A percentile compares a stretch with the other conserved stretches of the same genome.
These are phyloP conservation scores for Cystofilobasidium ferigula DNA, from an alignment of 768 basidiomycete species.

Conservation along the genomic window DNA sequence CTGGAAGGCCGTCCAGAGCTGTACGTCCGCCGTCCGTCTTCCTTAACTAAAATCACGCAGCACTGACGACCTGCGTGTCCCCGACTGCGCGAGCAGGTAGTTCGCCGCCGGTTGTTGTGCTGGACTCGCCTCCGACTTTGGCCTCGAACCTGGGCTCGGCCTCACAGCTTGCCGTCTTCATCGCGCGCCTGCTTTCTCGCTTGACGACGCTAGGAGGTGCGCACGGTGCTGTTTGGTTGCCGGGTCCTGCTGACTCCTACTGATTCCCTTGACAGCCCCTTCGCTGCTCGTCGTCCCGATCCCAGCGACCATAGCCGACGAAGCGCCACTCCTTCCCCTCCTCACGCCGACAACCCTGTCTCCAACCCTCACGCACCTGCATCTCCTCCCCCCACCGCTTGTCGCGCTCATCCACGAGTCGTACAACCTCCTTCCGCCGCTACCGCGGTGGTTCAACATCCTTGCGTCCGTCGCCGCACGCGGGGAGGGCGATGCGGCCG, in stretches of 20 bases:
- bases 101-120: slow-evolving; percentile 40
- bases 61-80: background rate
- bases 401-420: slow-evolving; percentile 56
- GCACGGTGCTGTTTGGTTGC: background rate
- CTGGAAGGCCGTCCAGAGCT: background rate
- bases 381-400: slow-evolving; percentile 59
- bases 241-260: slow-evolving; percentile 33
- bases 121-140: slow-evolving; percentile 65
- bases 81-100: background rate
- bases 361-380: slow-evolving; percentile 52
- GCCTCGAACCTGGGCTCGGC: slow-evolving; percentile 50
- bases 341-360: slow-evolving; percentile 57
- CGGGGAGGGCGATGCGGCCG: slow-evolving; percentile 48
- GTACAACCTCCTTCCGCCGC: slow-evolving; percentile 60
- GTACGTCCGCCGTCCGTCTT: background rate
- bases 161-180: slow-evolving; percentile 33
- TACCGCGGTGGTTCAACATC: slow-evolving; percentile 64
- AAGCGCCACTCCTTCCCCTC: slow-evolving; percentile 47
- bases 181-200: slow-evolving; percentile 1
- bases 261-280: slow-evolving; percentile 38
- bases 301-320: slow-evolving; percentile 33
- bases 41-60: background rate
- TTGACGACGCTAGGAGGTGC: slow-evolving; percentile 6
- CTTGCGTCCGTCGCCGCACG: slow-evolving; percentile 55
- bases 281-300: slow-evolving; percentile 56